Evolutionary conservation across 129 eudicot species (phyloP).

Genomic region (Flaveria ramosissima): DNA sequence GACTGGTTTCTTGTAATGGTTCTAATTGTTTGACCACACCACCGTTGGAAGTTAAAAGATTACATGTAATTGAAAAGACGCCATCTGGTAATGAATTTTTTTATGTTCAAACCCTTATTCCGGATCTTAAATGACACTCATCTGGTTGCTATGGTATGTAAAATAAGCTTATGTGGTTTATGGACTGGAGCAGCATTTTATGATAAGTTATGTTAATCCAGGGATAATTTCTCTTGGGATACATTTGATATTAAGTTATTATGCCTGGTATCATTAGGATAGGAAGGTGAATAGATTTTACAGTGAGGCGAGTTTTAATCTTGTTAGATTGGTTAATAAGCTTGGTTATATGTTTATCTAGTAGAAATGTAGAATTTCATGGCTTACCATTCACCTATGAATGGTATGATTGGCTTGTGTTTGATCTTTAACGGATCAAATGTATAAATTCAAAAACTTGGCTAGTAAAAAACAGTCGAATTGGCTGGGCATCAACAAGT

Average conservation of each 20-base stretch:
- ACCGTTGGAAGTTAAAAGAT: conserved; percentile 7
- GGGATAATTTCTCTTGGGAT: neutral
- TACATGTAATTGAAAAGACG: conserved; percentile 19
- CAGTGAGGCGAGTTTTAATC: neutral
- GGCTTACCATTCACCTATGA: neutral
- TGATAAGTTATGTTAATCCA: neutral
- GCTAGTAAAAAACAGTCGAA: neutral
- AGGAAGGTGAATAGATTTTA: conserved; percentile 6
- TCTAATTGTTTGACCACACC: neutral
- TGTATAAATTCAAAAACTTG: neutral
- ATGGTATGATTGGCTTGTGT: conserved; percentile 6
- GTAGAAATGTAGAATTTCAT: neutral
- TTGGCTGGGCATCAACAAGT: neutral
- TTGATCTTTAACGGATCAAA: neutral
- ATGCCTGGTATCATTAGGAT: neutral
- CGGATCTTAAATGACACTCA: conserved; percentile 1
- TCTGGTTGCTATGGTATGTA: neutral
- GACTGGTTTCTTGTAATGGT: conserved; percentile 18
- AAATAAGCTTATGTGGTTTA: neutral
- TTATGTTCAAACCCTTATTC: conserved; percentile 11
- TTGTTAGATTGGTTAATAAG: neutral
- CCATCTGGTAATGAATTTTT: conserved; percentile 28
- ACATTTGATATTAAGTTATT: conserved; percentile 5
- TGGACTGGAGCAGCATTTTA: conserved; percentile 12
- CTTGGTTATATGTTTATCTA: conserved; percentile 10